Conservation (phyloP, 495 filamentous ascomycete genomes). For the Immersiella caudata region DNA sequence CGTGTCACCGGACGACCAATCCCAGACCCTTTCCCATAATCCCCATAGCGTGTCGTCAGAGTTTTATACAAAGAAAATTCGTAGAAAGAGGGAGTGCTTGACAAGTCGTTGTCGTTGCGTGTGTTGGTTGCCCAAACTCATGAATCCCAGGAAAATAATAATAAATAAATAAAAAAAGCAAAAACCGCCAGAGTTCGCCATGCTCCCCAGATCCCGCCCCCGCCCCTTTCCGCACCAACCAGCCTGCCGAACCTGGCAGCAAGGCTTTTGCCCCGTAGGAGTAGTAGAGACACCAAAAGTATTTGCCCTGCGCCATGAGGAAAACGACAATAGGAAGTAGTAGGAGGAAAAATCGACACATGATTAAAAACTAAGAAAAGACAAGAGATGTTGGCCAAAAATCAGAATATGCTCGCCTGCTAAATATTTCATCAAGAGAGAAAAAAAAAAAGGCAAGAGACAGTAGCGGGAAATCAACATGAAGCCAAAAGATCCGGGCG, state of each 20-base stretch:
- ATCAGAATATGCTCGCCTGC: slow-evolving; percentile 37
- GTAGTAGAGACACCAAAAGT: slow-evolving; percentile 25
- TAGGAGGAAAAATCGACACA: slow-evolving; percentile 24
- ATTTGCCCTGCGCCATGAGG: slow-evolving; percentile 29
- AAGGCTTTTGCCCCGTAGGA: slow-evolving; percentile 29
- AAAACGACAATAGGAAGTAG: slow-evolving; percentile 22
- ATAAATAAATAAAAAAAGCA: slow-evolving; percentile 11
- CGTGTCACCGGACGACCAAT: neutral
- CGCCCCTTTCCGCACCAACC: slow-evolving; percentile 13
- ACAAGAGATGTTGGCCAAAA: slow-evolving; percentile 22
- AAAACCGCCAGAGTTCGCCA: slow-evolving; percentile 11
- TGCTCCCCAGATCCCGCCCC: slow-evolving; percentile 1
- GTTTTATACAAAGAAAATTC: slow-evolving; percentile 23
- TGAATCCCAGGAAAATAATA: slow-evolving; percentile 3
- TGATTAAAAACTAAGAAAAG: slow-evolving; percentile 27
- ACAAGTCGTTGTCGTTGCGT: neutral
- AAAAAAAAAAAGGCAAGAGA: slow-evolving; percentile 18
- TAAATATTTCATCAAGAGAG: slow-evolving; percentile 25
- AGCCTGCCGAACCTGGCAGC: slow-evolving; percentile 28
- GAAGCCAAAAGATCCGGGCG: slow-evolving; percentile 22
- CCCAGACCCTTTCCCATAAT: neutral
- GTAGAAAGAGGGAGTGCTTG: slow-evolving; percentile 15
- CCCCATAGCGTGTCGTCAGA: slow-evolving; percentile 9
- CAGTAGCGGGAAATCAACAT: slow-evolving; percentile 25
- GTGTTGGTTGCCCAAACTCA: slow-evolving; percentile 5